Conservation (phyloP, 441 rosid genomes). For the Syzygium malaccense region DNA sequence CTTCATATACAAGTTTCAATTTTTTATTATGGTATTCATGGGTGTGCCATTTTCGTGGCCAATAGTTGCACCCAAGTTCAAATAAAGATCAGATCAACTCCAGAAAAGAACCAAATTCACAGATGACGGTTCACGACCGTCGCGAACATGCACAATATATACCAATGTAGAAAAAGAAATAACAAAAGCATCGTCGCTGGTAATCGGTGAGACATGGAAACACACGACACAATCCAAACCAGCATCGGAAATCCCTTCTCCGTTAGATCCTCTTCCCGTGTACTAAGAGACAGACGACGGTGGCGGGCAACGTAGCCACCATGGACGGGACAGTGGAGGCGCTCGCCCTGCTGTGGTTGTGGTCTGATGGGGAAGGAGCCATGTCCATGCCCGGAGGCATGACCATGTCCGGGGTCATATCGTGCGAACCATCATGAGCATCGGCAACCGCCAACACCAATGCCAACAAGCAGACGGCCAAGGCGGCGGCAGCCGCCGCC, state of each 20-base stretch:
- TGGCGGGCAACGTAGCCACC: fast-evolving
- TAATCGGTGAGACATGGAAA: background rate
- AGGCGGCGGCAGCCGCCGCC: background rate
- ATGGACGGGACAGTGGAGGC: background rate
- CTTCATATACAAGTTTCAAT: no score
- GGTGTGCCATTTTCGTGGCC: no score
- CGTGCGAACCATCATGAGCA: background rate
- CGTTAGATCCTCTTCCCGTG: background rate
- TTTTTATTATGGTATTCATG: no score
- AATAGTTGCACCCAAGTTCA: background rate
- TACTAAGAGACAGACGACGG: background rate
- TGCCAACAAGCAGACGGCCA: background rate
- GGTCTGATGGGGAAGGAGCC: background rate
- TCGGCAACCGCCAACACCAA: background rate
- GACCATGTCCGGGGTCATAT: background rate
- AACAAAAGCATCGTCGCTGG: background rate
- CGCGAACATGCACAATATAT: background rate
- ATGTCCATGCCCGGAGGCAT: background rate
- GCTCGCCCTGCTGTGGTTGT: background rate
- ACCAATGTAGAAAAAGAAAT: background rate
- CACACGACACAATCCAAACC: background rate
- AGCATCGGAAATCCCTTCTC: no score
- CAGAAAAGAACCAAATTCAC: background rate
- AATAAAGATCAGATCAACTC: background rate
- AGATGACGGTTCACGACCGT: background rate